Evolutionary conservation across 257 asterid species (phyloP).

Genomic region (Solanum virginianum): DNA sequence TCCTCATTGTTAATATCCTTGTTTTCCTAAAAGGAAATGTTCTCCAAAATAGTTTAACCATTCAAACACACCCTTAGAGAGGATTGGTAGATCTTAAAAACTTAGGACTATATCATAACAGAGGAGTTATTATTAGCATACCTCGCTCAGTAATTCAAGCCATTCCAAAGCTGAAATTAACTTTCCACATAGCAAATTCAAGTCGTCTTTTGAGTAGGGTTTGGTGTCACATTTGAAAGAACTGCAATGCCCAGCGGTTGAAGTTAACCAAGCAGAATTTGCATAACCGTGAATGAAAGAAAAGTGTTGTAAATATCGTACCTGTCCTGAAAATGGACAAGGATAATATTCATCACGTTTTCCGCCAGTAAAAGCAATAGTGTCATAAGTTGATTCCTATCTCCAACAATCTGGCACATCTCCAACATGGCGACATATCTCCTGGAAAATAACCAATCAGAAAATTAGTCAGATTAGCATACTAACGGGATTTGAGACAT

Average conservation of each 20-base stretch:
- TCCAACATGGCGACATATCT: slow-evolving; percentile 78
- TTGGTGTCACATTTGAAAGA: slow-evolving; percentile 12
- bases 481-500: neutral
- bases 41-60: neutral
- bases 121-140: slow-evolving; percentile 5
- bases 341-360: slow-evolving; percentile 76
- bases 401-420: slow-evolving; percentile 72
- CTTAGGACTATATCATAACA: neutral
- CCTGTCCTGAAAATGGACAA: slow-evolving; percentile 84
- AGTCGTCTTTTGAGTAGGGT: slow-evolving; percentile 31
- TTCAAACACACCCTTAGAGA: neutral
- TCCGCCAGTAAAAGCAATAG: slow-evolving; percentile 67
- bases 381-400: slow-evolving; percentile 57
- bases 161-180: slow-evolving; percentile 59
- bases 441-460: slow-evolving; percentile 21
- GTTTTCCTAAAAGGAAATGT: neutral
- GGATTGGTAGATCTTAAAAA: neutral
- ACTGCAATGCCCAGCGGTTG: slow-evolving; percentile 1
- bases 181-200: slow-evolving; percentile 46
- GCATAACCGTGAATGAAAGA: neutral
- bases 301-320: neutral
- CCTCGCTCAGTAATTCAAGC: slow-evolving; percentile 76
- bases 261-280: neutral
- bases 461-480: neutral
- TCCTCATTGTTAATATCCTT: neutral